Evolutionary conservation across 805 yeast species (phyloP).

Genomic region (Sugiyamaella mastotermitis): DNA sequence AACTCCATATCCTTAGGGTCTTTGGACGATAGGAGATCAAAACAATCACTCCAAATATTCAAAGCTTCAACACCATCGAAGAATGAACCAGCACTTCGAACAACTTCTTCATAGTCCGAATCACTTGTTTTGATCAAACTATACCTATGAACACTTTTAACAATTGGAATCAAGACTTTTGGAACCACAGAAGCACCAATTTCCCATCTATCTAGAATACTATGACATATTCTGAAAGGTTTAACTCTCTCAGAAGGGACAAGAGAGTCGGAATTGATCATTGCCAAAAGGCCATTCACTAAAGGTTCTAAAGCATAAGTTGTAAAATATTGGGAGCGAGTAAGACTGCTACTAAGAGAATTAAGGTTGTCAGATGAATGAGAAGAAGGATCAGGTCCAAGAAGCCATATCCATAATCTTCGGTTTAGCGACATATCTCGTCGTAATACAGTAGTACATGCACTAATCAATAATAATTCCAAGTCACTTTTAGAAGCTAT

Average conservation of each 20-base stretch:
- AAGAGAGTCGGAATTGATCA: constrained; percentile 31
- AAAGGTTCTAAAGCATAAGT: constrained; percentile 48
- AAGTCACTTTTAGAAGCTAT: constrained; percentile 49
- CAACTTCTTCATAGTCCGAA: constrained; percentile 37
- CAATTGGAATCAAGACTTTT: constrained; percentile 56
- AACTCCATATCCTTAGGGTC: constrained; percentile 37
- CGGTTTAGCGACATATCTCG: constrained; percentile 93
- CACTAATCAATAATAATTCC: constrained; percentile 51
- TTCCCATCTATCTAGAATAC: constrained; percentile 93
- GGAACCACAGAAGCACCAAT: constrained; percentile 75
- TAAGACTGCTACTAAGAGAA: too few relatives aligned
- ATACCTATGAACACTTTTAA: constrained; percentile 29
- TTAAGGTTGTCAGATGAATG: constrained; percentile 5
- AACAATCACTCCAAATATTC: constrained; percentile 66
- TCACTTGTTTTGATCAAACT: constrained; percentile 12
- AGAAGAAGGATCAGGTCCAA: constrained; percentile 61
- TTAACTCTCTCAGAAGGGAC: constrained; percentile 35
- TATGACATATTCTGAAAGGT: constrained; percentile 58
- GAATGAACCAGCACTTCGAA: constrained; percentile 57
- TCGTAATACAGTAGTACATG: constrained; percentile 63
- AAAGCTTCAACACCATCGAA: constrained; percentile 83
- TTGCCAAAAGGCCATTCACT: constrained; percentile 45
- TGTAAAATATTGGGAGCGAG: constrained; percentile 56
- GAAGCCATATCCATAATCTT: constrained; percentile 87
- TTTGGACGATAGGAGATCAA: constrained; percentile 33